phyloP scores from a whole-genome alignment of 371 early-diverging fungal genomes.

The Dentiscutata heterogama region DNA sequence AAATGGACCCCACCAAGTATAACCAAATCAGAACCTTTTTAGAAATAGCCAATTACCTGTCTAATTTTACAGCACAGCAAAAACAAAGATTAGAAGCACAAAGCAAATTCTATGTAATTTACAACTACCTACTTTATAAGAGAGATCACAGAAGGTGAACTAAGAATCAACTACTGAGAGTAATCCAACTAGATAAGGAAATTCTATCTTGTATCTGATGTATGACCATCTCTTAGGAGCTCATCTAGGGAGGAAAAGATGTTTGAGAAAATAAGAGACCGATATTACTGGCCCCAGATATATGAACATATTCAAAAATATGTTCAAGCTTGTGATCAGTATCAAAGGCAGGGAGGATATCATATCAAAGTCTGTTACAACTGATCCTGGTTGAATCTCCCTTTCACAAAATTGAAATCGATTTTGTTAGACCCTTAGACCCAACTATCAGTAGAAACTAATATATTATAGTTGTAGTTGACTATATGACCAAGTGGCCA shows the following conservation, averaged over 20 bases:
- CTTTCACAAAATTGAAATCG: slow-evolving; percentile 54
- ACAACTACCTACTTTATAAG: not conserved
- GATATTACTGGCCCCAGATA: slow-evolving; percentile 17
- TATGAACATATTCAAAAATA: too few relatives aligned
- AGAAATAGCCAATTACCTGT: too few relatives aligned
- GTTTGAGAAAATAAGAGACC: not conserved
- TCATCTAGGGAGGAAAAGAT: too few relatives aligned
- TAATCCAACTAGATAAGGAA: too few relatives aligned
- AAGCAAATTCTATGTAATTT: not conserved
- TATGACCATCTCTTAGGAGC: not conserved
- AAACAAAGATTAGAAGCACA: not conserved
- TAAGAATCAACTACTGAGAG: not conserved
- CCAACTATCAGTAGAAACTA: slow-evolving; percentile 49
- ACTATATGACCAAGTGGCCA: slow-evolving; percentile 56
- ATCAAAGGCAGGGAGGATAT: not conserved
- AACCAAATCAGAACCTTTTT: too few relatives aligned
- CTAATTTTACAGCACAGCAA: too few relatives aligned
- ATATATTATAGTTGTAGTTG: slow-evolving; percentile 59
- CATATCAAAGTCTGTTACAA: not conserved
- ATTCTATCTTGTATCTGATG: too few relatives aligned
- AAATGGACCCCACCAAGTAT: too few relatives aligned
- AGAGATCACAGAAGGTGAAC: not conserved
- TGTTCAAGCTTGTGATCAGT: not conserved
- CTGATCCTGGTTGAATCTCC: slow-evolving; percentile 26
- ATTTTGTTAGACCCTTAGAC: slow-evolving; percentile 57